These are phyloP conservation scores for Yamadazyma paraphyllophila DNA, from an alignment of 805 yeast species.

Conservation along the genomic window DNA sequence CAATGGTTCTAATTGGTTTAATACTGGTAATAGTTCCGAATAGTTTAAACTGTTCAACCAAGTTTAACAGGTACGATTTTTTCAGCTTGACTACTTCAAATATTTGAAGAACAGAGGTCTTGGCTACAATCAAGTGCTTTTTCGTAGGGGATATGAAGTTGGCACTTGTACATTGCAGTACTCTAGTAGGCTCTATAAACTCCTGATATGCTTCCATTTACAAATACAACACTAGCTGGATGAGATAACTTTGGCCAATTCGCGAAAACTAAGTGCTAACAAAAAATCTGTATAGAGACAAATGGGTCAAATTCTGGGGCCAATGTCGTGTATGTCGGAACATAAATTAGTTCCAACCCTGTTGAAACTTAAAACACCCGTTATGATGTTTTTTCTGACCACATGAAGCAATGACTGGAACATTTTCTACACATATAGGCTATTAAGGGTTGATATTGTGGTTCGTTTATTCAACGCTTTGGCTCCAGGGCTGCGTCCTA, in stretches of 20 bases:
- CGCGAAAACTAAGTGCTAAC: too few species aligned
- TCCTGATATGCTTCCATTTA: constrained; percentile 79
- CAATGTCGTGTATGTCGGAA: constrained; percentile 3
- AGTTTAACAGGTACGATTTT: constrained; percentile 27
- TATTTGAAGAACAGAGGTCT: constrained; percentile 66
- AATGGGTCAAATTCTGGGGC: background rate
- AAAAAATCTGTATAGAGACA: background rate
- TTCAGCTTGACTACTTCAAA: constrained; percentile 41
- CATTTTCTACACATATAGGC: too few species aligned
- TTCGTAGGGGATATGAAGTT: constrained; percentile 43
- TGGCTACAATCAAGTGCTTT: constrained; percentile 64
- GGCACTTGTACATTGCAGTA: constrained; percentile 57
- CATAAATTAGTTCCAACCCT: too few species aligned
- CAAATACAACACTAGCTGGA: background rate
- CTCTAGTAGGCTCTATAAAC: constrained; percentile 72
- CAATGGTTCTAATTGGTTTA: constrained; percentile 47
- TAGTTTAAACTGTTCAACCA: constrained; percentile 62
- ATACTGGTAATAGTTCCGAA: constrained; percentile 69
- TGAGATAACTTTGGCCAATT: too few species aligned
- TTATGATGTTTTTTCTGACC: too few species aligned
- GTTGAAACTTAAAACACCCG: too few species aligned
- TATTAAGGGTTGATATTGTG: background rate
- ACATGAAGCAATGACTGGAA: too few species aligned
- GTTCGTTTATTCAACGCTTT: background rate
- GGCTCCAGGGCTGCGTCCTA: constrained; percentile 1